Conservation (phyloP, 352 stramenopile species). For the Pelagophyceae sp. region DNA sequence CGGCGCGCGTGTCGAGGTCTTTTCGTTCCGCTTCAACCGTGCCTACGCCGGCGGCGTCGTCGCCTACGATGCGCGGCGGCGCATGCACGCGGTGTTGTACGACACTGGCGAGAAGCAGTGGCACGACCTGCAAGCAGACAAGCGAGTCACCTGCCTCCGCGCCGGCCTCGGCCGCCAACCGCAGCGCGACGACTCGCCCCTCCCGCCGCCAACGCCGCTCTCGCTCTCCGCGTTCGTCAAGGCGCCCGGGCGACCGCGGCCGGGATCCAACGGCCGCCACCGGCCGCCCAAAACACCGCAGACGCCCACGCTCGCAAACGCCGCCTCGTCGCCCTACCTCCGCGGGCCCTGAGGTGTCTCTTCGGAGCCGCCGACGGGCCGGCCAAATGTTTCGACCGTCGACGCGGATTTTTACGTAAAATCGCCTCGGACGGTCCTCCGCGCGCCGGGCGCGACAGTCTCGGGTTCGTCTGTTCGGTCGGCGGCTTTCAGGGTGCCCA, state of each 20-base stretch:
- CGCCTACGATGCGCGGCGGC: conserved; percentile 19
- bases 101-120: conserved; percentile 25
- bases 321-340: neutral
- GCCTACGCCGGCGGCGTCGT: conserved; percentile 21
- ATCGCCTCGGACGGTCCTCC: no score
- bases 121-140: conserved; percentile 24
- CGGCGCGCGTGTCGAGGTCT: conserved; percentile 22
- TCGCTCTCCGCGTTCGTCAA: neutral
- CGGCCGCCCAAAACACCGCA: neutral
- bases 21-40: conserved; percentile 24
- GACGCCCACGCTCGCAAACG: neutral
- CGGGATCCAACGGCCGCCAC: no score
- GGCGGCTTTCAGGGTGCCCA: neutral
- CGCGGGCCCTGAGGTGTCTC: no score
- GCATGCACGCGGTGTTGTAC: conserved; percentile 24
- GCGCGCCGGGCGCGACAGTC: no score
- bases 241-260: no score
- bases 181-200: neutral
- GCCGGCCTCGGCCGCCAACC: neutral
- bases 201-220: neutral
- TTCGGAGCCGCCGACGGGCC: no score
- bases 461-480: no score
- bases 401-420: no score
- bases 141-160: conserved; percentile 9
- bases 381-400: no score